A percentile compares a stretch with the other conserved stretches of the same genome.
These are phyloP conservation scores for Eucalyptus viminalis DNA, from an alignment of 345 rosid genomes.

Conservation along the genomic window DNA sequence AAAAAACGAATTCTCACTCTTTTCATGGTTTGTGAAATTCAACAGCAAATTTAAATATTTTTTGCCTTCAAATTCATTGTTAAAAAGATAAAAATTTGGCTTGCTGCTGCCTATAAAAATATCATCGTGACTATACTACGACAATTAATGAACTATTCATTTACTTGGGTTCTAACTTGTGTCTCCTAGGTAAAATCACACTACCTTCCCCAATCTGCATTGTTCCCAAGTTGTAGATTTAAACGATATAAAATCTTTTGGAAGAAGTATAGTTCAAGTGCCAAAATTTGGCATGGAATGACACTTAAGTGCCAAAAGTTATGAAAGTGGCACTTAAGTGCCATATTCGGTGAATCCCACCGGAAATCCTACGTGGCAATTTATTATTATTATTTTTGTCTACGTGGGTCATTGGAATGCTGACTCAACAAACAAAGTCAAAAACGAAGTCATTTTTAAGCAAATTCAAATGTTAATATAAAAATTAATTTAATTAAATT, in stretches of 20 bases:
- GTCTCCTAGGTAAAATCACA: background rate
- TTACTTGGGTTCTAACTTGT: background rate
- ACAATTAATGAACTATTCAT: background rate
- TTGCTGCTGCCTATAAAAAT: background rate
- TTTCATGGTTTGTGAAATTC: background rate
- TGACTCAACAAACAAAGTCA: no score
- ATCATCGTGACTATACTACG: background rate
- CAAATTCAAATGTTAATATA: no score
- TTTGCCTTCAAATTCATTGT: background rate
- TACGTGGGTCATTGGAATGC: fast-evolving
- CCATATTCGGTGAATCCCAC: no score
- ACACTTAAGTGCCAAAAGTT: no score
- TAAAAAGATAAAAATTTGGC: background rate
- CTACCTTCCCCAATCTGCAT: background rate
- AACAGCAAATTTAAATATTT: background rate
- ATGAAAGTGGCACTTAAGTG: no score
- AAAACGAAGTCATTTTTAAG: no score
- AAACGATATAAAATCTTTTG: background rate
- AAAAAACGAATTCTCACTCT: background rate
- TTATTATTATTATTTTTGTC: no score
- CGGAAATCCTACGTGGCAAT: no score
- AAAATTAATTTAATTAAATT: no score
- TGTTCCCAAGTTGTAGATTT: background rate
- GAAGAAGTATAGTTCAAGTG: no score
- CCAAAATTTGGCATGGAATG: no score